Conservation (phyloP, 2,329 filamentous ascomycete species). For the Aspergillus quadrilineatus region DNA sequence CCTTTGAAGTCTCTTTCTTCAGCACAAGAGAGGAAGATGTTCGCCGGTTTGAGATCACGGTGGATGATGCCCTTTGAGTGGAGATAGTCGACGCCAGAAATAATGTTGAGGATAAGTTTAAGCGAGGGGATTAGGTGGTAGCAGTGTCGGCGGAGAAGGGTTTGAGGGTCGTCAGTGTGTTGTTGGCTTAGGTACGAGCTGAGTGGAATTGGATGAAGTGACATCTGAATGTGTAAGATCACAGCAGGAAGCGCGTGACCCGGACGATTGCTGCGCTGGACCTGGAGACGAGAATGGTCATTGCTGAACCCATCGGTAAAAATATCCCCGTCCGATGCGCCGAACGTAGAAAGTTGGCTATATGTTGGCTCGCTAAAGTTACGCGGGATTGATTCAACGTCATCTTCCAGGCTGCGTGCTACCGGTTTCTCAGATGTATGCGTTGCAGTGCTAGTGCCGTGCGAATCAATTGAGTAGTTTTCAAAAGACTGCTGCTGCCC, state of each 20-base stretch:
- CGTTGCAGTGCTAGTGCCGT: conserved; percentile 35
- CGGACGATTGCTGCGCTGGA: conserved; percentile 26
- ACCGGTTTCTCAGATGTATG: conserved; percentile 43
- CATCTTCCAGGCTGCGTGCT: conserved; percentile 40
- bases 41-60: conserved; percentile 67
- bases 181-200: conserved; percentile 56
- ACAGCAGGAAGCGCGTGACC: conserved; percentile 38
- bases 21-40: conserved; percentile 61
- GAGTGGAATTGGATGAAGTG: conserved; percentile 62
- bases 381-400: conserved; percentile 52
- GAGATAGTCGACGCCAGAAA: conserved; percentile 65
- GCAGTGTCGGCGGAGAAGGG: conserved; percentile 52
- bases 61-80: conserved; percentile 63
- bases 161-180: conserved; percentile 18
- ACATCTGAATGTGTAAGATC: conserved; percentile 68
- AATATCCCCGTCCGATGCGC: conserved; percentile 38
- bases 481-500: not conserved
- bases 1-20: conserved; percentile 49
- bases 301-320: conserved; percentile 44
- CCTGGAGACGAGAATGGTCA: conserved; percentile 34
- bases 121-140: conserved; percentile 61
- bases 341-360: conserved; percentile 37
- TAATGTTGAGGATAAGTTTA: conserved; percentile 57
- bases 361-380: conserved; percentile 33
- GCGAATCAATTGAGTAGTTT: conserved; percentile 11